Percentiles rank a stretch among this genome's conserved stretches.
Evolutionary conservation across 192 early-diverging fungal genomes (phyloP).

Genomic region (Backusella westeae): DNA sequence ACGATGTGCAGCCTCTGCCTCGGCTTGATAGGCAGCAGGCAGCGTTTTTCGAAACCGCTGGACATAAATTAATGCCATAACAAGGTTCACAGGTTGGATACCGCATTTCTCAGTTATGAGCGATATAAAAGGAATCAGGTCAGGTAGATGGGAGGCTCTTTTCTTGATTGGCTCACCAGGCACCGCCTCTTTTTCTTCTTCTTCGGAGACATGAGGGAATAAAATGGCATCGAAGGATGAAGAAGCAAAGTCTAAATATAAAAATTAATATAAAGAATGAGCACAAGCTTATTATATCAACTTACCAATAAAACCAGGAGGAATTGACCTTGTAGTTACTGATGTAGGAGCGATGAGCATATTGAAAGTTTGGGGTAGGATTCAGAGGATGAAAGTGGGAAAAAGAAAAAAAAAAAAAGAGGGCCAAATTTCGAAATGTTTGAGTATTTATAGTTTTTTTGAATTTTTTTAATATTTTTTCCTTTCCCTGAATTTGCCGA

Average conservation of each 20-base stretch:
- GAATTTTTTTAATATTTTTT: neutral
- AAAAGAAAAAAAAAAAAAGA: conserved; percentile 27
- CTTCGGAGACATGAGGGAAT: conserved; percentile 15
- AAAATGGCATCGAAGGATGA: conserved; percentile 40
- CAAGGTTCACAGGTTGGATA: conserved; percentile 26
- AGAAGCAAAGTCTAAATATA: conserved; percentile 30
- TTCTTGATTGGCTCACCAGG: conserved; percentile 4
- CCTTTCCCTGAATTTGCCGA: neutral
- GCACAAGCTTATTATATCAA: no score
- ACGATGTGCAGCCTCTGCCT: conserved; percentile 38
- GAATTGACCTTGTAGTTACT: conserved; percentile 14
- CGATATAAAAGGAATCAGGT: conserved; percentile 37
- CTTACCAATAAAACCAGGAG: conserved; percentile 32
- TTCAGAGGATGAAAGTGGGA: conserved; percentile 14
- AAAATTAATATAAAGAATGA: neutral
- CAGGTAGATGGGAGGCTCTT: conserved; percentile 24
- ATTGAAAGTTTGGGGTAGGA: neutral
- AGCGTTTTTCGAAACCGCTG: conserved; percentile 33
- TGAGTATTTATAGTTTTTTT: conserved; percentile 3
- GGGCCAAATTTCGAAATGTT: neutral
- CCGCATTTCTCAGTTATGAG: conserved; percentile 38
- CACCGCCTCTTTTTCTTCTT: neutral
- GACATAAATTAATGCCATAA: conserved; percentile 40
- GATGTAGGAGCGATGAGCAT: conserved; percentile 10
- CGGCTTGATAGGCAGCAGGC: conserved; percentile 37